Base-by-base conservation (phyloP, 768 basidiomycete genomes). In the Boletellus ananas region DNA sequence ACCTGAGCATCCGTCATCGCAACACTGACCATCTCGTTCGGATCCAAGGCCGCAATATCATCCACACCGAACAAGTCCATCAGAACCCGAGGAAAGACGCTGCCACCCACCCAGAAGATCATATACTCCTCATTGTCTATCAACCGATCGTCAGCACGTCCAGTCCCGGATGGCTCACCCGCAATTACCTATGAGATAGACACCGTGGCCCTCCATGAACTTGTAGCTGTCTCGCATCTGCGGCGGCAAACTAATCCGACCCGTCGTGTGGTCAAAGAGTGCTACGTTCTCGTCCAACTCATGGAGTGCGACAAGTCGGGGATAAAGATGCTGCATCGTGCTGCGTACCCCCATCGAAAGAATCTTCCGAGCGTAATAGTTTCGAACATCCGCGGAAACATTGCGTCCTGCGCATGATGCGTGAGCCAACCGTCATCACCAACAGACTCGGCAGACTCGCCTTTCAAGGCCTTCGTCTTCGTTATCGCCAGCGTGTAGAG, bases 381-480 rank as follows among this genome's bases (percentile, higher is more conserved):
- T 91, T 45, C 96, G 86, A 11, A 94, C 92, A 60, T 98, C 96
- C n/a, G 93, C 86, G 6, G 88, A 85, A 43, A 99, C 94, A 58
- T 81, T 84, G 14, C 89, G 83, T 40, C 84, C 93, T 94, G 60
- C 20, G 33, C 14, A 39, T 21, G 49, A 52, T 34, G 23, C 3
- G 34, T 53, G 25, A 57, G 51, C 47, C 31, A 29, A 37, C 34
- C 34, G 35, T 29, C 47, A 25, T 41, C 37, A 39, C 39, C 37
- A 39, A 45, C 29, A 5, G n/a, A 34, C 27, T 45, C 31, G 10
- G 44, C 23, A 47, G 48, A 49, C 57, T 51, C 62, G 84, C 95
- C 92, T 84, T 96, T 95, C n/a, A 99, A 70, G 17, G 93, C 85
- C 66, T 96, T 95, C 45, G 80, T 80, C 72, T 99, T 99, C 40